Percentiles rank a stretch among this genome's conserved stretches.
phyloP scores from a whole-genome alignment of 225 moss, liverwort and hornwort species.

The Rhytidiadelphus loreus region DNA sequence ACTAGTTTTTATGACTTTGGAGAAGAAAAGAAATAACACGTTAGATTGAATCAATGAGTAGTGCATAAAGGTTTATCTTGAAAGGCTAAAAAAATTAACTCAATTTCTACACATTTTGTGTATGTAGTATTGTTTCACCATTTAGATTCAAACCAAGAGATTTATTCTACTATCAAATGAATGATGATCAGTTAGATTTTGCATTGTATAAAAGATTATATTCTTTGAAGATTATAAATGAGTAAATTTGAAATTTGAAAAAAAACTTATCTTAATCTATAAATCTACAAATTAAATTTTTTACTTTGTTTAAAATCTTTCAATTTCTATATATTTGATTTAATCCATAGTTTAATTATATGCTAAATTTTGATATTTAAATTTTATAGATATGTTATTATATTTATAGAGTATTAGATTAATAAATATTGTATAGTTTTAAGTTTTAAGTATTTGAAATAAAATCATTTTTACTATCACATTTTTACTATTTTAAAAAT shows the following conservation, averaged over 20 bases:
- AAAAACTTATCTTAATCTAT: background rate
- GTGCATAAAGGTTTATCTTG: background rate
- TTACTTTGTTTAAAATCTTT: background rate
- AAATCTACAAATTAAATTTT: no score
- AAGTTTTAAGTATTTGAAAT: background rate
- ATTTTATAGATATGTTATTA: background rate
- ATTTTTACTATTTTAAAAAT: background rate
- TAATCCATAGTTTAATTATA: fast-evolving
- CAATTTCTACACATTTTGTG: no score
- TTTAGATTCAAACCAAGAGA: background rate
- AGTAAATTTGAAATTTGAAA: background rate
- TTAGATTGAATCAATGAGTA: background rate
- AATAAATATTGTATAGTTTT: background rate
- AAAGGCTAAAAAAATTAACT: no score
- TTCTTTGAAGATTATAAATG: background rate
- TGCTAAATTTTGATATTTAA: background rate
- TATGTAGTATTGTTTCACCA: background rate
- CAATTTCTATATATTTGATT: background rate
- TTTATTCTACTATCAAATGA: background rate
- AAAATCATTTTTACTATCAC: background rate
- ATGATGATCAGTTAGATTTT: background rate
- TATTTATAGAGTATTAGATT: no score
- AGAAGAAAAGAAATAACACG: background rate
- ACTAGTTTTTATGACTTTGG: background rate
- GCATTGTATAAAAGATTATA: background rate